Base-by-base conservation (phyloP, 148 eudicot species). In the Rhododendron williamsianum region DNA sequence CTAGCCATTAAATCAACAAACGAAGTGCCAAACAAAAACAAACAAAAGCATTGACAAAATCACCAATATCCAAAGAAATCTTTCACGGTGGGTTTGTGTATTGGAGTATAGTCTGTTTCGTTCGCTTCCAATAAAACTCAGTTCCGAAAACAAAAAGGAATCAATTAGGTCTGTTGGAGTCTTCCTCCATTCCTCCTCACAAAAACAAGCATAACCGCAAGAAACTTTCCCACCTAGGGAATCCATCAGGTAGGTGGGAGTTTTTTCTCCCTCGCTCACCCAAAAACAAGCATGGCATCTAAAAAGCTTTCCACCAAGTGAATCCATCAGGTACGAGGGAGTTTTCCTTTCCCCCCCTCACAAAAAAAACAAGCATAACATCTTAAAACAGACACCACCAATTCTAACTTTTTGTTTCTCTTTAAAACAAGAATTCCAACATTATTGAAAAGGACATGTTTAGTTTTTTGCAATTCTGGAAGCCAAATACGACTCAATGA, bases 401-500 rank as follows among this genome's bases (percentile, higher is more conserved):
- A 52, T 54, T 23, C 18, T 69, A 36, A 25, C n/a, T 38, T 45
- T 35, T 49, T 81, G 54, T 58, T 67, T 85, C 71, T 81, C 81
- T 85, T 80, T 10, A 72, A 48, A 69, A 35, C 67, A 27, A 80
- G 19, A 67, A 49, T 71, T 71, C 80, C 87, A 69, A 67, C 15
- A 67, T 25, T 67, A 67, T 60, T 23, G 27, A 51, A 2, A 15
- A 69, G 27, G 46, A 85, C 18, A 33, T 18, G 45, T 65, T 2
- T 30, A 11, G 45, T 0, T 12, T 16, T 41, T 7, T 76, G 30
- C 78, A 85, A 69, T 71, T 21, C 52, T 9, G 4, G 3, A 41
- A 74, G n/a, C 33, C 16, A 81, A 48, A 81, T 38, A 81, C 30
- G 27, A 18, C 87, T 73, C 73, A n/a, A 84, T 60, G 45, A 79